phyloP scores from a whole-genome alignment of 2,329 filamentous ascomycete genomes.

The Aphanoascus verrucosus region DNA sequence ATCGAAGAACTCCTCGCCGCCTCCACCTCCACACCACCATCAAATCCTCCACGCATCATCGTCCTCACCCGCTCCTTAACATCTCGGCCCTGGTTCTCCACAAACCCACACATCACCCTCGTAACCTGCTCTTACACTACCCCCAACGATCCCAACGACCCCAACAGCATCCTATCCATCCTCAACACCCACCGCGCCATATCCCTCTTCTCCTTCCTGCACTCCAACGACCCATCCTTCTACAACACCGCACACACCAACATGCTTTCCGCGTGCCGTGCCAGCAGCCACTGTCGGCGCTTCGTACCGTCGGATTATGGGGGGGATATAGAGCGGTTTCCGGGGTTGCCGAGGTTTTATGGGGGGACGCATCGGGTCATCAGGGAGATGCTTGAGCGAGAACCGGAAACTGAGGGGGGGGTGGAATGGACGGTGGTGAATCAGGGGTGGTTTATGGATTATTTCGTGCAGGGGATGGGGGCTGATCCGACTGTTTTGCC shows the following conservation, averaged over 20 bases:
- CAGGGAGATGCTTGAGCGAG: constrained; percentile 11
- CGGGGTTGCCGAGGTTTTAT: constrained; percentile 15
- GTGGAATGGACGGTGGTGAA: constrained; percentile 18
- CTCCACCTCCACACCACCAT: background rate
- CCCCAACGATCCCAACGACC: too few relatives aligned
- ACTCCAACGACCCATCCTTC: background rate
- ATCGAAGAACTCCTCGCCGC: constrained; percentile 4
- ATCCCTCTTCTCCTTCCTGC: constrained; percentile 5
- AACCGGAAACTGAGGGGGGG: constrained; percentile 4
- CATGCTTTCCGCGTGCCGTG: constrained; percentile 14
- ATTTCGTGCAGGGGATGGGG: constrained; percentile 12
- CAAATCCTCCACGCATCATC: background rate
- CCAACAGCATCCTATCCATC: constrained; percentile 2
- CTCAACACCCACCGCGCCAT: background rate
- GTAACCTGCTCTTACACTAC: background rate
- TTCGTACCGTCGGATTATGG: constrained; percentile 18
- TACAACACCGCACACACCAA: constrained; percentile 1
- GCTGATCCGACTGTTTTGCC: background rate
- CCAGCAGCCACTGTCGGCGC: constrained; percentile 13
- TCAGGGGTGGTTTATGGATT: constrained; percentile 19
- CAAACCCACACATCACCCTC: constrained; percentile 1
- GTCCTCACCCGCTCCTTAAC: background rate
- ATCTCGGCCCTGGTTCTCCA: constrained; percentile 5
- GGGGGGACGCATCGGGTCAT: constrained; percentile 9
- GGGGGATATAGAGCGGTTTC: constrained; percentile 16